Base-by-base conservation (phyloP, 2,329 filamentous ascomycete species). In the Blastomyces silverae region DNA sequence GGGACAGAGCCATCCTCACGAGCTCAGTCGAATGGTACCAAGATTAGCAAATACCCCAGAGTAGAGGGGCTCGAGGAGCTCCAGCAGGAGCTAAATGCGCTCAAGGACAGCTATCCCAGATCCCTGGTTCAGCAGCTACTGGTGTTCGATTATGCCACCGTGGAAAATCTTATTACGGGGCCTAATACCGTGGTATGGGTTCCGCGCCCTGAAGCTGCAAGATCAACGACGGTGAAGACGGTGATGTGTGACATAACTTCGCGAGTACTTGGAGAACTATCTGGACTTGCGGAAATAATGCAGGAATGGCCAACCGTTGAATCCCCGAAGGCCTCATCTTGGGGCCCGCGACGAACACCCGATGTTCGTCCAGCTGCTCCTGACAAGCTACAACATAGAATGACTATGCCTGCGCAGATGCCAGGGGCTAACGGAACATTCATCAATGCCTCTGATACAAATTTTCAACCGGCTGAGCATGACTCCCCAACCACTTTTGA, bases 211-310 rank as follows among this genome's bases (percentile, higher is more conserved):
- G 83, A 87, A 64, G 80, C 86, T 37, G 89, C 87, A 57, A 90
- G 87, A 71, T 84, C 86, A 60, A 94, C 91, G 1, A 94, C 91
- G 1, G 87, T 92, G 75, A 91, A 90, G 77, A 90, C 89, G 0
- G 83, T 90, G 71, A 87, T 93, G 84, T 91, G 89, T 72, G 88
- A 91, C 74, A 84, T 92, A 64, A 90, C 89, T 3, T 88, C 89
- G 15, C 73, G 90, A 62, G 76, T 93, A 58, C 80, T 93, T 28
- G 88, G 88, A 25, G 89, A 91, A 76, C 86, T 93, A 83, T 89
- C 87, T 39, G 86, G 85, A 0, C 81, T 91, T 65, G 89, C 89
- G 65, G 90, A 85, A 71, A 89, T 85, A 0, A 85, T 90, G 64
- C 89, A 92, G 74, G 87, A 80, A 34, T 83, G 89, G 78, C 87